Evolutionary conservation across 345 rosid genomes (phyloP).

Genomic region (Mercurialis annua): DNA sequence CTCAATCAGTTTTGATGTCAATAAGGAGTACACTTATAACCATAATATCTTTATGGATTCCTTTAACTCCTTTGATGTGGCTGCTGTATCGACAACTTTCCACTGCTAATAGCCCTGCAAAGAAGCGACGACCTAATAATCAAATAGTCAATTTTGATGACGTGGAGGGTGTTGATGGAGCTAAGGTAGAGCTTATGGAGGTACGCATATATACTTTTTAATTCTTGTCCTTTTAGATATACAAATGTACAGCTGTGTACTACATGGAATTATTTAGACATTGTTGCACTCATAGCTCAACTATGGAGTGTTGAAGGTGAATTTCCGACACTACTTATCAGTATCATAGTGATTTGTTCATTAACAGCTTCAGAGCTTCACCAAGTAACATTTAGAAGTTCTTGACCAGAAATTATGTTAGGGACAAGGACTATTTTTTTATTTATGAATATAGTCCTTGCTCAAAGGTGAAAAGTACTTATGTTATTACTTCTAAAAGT

Average conservation of each 20-base stretch:
- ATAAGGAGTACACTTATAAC: slow-evolving; percentile 65
- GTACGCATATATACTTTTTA: slow-evolving; percentile 33
- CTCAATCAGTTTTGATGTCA: slow-evolving; percentile 68
- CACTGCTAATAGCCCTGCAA: slow-evolving; percentile 82
- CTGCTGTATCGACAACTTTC: slow-evolving; percentile 91
- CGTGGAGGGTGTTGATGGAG: slow-evolving; percentile 92
- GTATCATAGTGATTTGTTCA: background rate
- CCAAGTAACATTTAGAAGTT: background rate
- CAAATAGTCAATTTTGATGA: slow-evolving; percentile 72
- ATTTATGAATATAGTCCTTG: background rate
- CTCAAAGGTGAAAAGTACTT: background rate
- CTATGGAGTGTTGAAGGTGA: background rate
- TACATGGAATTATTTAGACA: slow-evolving; percentile 3
- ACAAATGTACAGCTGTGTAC: background rate
- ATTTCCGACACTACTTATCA: background rate
- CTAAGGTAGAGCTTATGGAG: slow-evolving; percentile 91
- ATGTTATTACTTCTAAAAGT: background rate
- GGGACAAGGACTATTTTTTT: background rate
- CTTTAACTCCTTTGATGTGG: slow-evolving; percentile 93
- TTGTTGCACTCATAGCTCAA: background rate
- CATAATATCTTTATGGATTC: slow-evolving; percentile 80
- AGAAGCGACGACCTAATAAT: slow-evolving; percentile 55
- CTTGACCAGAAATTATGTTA: background rate
- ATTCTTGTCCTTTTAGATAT: background rate
- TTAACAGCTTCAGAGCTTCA: background rate